Evolutionary conservation across 495 filamentous ascomycete genomes (phyloP), one percentile per base, ranked within the genome.

Genomic region (Penicillium herquei): DNA sequence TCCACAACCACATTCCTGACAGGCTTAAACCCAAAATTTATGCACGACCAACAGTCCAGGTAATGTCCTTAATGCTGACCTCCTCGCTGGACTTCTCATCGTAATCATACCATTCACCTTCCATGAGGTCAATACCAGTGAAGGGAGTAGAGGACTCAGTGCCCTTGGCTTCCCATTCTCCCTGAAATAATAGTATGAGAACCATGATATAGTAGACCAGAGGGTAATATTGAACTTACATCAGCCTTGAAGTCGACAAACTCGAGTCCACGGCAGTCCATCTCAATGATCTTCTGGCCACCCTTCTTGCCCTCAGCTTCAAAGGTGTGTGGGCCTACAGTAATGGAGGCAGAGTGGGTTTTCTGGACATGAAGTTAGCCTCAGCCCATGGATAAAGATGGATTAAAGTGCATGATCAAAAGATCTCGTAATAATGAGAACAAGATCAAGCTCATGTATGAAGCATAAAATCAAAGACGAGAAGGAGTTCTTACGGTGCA

Each of bases 261-360:
- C 69, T 98, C 94, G 6, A 97, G 77, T 6, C 94, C 94, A 49
- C 94, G 84, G 72, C 94, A 98, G 74, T 98, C 94, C 52, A 98
- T 84, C 62, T 90, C 86, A 35, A 98, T 78, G 40, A 98, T 82
- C 58, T 89, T 92, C 65, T 88, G 84, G 34, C 74, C 71, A 56
- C 84, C 90, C 10, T 88, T 78, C 30, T 91, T 90, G 10, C 70
- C 68, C 5, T 77, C 63, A 3, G 72, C 67, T 42, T 83, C 68
- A 58, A 95, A 97, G 3, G 86, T 61, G 40, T 80, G 82, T 0
- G 94, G 93, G 0, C 84, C 76, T 2, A 81, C 76, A 47, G 81
- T 86, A 68, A 98, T 92, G 39, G 82, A 84, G 12, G 85, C 87
- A 34, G 81, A 83, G 56, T 86, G 82, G 58, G 86, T 84, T 70